phyloP scores from a whole-genome alignment of 2,329 filamentous ascomycete genomes.

The Hirsutella minnesotensis region DNA sequence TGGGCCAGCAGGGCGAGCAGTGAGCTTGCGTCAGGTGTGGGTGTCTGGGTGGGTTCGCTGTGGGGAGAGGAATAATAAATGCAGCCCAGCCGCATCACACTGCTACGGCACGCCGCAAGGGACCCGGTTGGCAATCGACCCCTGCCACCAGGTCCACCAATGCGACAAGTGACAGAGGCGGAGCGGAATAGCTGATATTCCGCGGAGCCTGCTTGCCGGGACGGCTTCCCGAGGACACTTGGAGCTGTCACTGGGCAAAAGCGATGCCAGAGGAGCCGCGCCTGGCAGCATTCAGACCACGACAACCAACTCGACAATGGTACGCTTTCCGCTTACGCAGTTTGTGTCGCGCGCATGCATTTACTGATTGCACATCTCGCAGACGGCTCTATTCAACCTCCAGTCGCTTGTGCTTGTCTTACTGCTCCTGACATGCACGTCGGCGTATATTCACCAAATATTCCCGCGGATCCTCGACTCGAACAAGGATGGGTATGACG shows the following conservation, averaged over 20 bases:
- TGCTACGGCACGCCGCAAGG: no score
- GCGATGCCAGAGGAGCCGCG: background rate
- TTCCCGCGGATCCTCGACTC: conserved; percentile 83
- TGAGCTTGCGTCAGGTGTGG: background rate
- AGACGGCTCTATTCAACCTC: conserved; percentile 99
- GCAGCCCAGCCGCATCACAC: background rate
- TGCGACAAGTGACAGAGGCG: background rate
- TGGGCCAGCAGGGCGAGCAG: background rate
- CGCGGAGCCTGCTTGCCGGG: background rate
- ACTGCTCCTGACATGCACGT: conserved; percentile 90
- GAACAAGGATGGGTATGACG: conserved; percentile 73
- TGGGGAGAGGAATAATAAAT: background rate
- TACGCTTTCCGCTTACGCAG: background rate
- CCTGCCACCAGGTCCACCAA: background rate
- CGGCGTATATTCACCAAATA: conserved; percentile 83
- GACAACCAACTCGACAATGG: background rate
- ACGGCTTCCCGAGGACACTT: background rate
- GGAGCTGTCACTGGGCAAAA: background rate
- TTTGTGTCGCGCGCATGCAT: background rate
- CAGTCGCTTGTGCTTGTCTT: conserved; percentile 91
- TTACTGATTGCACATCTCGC: conserved; percentile 1
- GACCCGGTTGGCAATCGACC: no score
- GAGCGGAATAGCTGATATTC: background rate
- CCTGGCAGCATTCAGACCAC: background rate
- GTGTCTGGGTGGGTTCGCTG: background rate